Evolutionary conservation across 2,329 filamentous ascomycete genomes (phyloP), one percentile per base, ranked within the genome.

Genomic region (Dothistroma pini): DNA sequence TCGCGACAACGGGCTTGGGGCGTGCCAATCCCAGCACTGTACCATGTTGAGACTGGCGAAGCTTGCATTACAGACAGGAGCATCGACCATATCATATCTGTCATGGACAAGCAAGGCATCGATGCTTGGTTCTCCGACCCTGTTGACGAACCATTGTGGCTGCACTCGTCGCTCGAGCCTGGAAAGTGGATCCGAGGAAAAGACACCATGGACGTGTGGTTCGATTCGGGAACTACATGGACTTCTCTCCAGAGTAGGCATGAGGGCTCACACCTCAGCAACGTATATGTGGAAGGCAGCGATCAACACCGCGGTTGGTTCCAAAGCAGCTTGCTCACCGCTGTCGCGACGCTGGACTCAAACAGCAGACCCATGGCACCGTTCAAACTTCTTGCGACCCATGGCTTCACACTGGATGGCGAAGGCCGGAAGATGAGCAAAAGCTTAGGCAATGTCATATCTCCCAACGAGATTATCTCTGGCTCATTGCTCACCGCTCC

Each of bases 121-220:
- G 89, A 97, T 75, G 88, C 92, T 1, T 99, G 95, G 95, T 99
- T 95, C 87, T 90, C 89, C 0, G 93, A 97, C 72, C 79, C 84
- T 14, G 79, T 82, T 1, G 84, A 93, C 63, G 92, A 97, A 56
- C 78, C 83, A 25, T 85, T 84, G 0, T 99, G 93, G 93, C 81
- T 96, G 34, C 86, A 87, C 1, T 76, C 84, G 6, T 83, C 84
- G 10, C 78, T 96, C 1, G 77, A 78, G 49, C 74, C 75, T 34
- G 78, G 81, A 4, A 74, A 78, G 5, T 95, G 89, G 72, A 80
- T 84, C 53, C 88, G 95, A 64, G 93, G 93, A 14, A 90, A 82
- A 49, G 95, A 99, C 71, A 99, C 95, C 0, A 99, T 99, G 95
- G 95, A 99, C 75, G 95, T 99, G 10, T 99, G 95, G 95, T 99